phyloP scores from a whole-genome alignment of 805 yeast species.

The Kuraishia floccosa region DNA sequence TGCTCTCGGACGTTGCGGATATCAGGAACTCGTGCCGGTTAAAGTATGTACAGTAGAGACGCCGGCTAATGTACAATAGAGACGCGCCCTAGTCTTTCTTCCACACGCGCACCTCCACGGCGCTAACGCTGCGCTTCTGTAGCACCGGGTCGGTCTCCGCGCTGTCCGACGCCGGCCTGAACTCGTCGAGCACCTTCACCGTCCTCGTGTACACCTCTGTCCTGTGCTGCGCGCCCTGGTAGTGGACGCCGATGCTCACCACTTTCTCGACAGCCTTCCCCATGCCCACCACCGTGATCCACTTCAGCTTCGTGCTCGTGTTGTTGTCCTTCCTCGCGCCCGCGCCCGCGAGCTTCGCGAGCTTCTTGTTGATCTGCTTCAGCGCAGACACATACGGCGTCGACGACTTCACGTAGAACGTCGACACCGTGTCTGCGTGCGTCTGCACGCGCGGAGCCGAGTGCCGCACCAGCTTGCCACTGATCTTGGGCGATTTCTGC shows the following conservation, averaged over 20 bases:
- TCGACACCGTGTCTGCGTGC: conserved; percentile 31
- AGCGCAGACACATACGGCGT: conserved; percentile 71
- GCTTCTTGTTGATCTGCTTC: conserved; percentile 46
- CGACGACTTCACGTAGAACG: conserved; percentile 44
- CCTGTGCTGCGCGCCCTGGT: conserved; percentile 35
- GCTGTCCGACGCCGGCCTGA: conserved; percentile 11
- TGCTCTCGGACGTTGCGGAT: no score
- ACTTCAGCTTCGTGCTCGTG: conserved; percentile 17
- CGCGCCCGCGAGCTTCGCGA: conserved; percentile 29
- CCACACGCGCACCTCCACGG: conserved; percentile 28
- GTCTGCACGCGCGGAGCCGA: conserved; percentile 34
- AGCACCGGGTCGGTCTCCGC: conserved; percentile 23
- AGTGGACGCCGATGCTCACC: conserved; percentile 49
- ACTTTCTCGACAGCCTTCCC: conserved; percentile 62
- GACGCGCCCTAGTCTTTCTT: conserved; percentile 1
- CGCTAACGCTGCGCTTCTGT: conserved; percentile 34
- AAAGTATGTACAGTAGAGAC: no score
- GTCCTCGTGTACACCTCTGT: conserved; percentile 58
- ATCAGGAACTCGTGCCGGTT: neutral
- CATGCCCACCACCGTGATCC: conserved; percentile 59
- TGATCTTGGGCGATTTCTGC: conserved; percentile 7
- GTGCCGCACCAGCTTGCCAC: conserved; percentile 38
- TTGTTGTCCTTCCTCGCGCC: conserved; percentile 22
- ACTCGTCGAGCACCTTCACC: conserved; percentile 65
- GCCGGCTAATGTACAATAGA: conserved; percentile 1